phyloP scores from a whole-genome alignment of 768 basidiomycete genomes.

The Pleurotus pulmonarius region DNA sequence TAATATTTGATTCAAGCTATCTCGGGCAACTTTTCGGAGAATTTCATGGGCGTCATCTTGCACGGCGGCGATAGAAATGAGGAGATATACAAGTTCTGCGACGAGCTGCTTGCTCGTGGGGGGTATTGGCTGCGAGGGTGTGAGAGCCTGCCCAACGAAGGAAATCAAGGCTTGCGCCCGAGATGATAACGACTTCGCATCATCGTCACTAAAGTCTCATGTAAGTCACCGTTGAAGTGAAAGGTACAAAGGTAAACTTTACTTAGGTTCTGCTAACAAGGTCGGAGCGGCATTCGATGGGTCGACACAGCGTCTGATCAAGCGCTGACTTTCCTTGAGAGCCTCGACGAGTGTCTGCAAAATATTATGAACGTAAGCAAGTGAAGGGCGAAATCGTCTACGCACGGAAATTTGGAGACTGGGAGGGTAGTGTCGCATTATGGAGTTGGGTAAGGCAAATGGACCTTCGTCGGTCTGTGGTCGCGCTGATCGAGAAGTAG shows the following conservation, averaged over 20 bases:
- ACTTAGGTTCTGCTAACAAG: constrained; percentile 60
- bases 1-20: constrained; percentile 51
- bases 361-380: background rate
- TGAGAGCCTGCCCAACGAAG: constrained; percentile 56
- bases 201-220: constrained; percentile 47
- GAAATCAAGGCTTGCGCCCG: constrained; percentile 66
- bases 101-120: constrained; percentile 19
- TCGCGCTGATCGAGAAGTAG: constrained; percentile 63
- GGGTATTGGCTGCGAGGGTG: constrained; percentile 19
- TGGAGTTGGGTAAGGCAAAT: constrained; percentile 61
- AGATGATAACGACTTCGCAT: constrained; percentile 42
- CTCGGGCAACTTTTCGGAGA: constrained; percentile 43
- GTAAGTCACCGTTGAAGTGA: background rate
- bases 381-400: background rate
- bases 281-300: constrained; percentile 33
- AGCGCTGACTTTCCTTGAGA: constrained; percentile 61
- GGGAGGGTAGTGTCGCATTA: constrained; percentile 54
- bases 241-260: constrained; percentile 18
- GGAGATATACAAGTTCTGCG: constrained; percentile 40
- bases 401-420: constrained; percentile 52
- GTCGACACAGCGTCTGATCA: constrained; percentile 39
- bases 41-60: constrained; percentile 35
- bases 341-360: constrained; percentile 59
- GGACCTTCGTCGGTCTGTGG: constrained; percentile 58
- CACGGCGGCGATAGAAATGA: constrained; percentile 45